Base-by-base conservation (phyloP, 2,329 filamentous ascomycete genomes). In the Diaporthe eres region DNA sequence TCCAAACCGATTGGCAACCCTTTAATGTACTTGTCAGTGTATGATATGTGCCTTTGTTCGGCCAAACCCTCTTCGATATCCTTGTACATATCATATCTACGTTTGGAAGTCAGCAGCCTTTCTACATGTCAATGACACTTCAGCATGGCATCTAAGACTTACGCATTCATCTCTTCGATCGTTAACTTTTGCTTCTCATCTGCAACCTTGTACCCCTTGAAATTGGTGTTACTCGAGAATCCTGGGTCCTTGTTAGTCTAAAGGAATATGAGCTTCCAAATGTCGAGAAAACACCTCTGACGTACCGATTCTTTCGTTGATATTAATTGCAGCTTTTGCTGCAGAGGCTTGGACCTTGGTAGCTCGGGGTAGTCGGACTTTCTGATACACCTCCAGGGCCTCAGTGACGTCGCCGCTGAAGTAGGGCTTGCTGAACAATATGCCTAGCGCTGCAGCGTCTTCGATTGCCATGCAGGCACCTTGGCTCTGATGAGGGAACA, bases 401-500 rank as follows among this genome's bases (percentile, higher is more conserved):
- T 90, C 84, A 0, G 78, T 79, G 22, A 92, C 80, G 75, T 90
- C 84, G 4, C 88, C 88, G 9, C 80, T 78, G 76, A 89, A 89
- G 77, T 86, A 82, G 10, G 80, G 79, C 77, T 83, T 82, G 81
- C 83, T 87, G 80, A 94, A 93, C 0, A 93, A 75, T 22, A 93
- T 90, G 0, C 92, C 92, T 0, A 94, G 81, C 0, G 90, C 90
- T 0, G 90, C 92, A 0, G 91, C 90, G 76, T 93, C 92, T 80
- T 93, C 92, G 60, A 93, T 92, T 0, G 92, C 91, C 90, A 92
- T 92, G 78, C 91, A 92, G 0, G 92, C 92, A 5, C 92, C 92
- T 81, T 94, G 92, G 74, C 90, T 92, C 80, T 94, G 92, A 79
- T 94, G 88, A 1, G 92, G 91, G 89, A 93, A 90, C 90, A 92